A percentile compares a stretch with the other conserved stretches of the same genome.
phyloP scores from a whole-genome alignment of 495 filamentous ascomycete species.

The Lindgomyces ingoldianus region DNA sequence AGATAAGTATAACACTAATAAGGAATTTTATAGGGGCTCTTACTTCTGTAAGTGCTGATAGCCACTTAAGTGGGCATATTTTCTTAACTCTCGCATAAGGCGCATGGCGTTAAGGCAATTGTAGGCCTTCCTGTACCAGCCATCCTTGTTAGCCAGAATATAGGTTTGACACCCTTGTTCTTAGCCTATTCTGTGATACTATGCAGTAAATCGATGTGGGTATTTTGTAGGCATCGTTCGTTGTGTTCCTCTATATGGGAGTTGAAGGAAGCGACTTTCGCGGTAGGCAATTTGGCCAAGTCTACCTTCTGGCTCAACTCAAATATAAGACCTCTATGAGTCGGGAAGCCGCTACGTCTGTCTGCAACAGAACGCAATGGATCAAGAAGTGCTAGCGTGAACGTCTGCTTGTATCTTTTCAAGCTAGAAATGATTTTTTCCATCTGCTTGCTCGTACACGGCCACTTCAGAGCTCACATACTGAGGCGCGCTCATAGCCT shows the following conservation, averaged over 20 bases:
- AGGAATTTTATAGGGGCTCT: background rate
- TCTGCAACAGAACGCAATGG: background rate
- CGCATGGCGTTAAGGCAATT: constrained; percentile 45
- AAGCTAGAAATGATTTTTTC: background rate
- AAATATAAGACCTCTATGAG: background rate
- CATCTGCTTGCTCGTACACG: background rate
- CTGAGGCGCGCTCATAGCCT: background rate
- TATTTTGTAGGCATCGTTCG: constrained; percentile 28
- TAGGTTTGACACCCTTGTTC: constrained; percentile 13
- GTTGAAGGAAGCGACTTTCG: constrained; percentile 28
- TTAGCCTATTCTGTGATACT: constrained; percentile 28
- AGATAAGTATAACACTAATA: background rate
- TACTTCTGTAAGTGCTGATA: background rate
- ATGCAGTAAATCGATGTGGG: constrained; percentile 29
- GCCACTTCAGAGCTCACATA: background rate
- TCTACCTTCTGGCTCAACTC: background rate
- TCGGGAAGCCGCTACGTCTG: background rate
- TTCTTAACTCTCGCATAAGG: constrained; percentile 35
- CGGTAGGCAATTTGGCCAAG: constrained; percentile 18
- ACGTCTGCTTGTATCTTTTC: background rate
- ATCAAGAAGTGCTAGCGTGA: background rate
- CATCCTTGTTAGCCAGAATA: constrained; percentile 18
- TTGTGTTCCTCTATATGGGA: constrained; percentile 28
- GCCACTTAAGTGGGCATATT: background rate
- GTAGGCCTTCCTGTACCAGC: constrained; percentile 38